Base-by-base conservation (phyloP, 1,139 yeast species). In the Kodamaea plutei region DNA sequence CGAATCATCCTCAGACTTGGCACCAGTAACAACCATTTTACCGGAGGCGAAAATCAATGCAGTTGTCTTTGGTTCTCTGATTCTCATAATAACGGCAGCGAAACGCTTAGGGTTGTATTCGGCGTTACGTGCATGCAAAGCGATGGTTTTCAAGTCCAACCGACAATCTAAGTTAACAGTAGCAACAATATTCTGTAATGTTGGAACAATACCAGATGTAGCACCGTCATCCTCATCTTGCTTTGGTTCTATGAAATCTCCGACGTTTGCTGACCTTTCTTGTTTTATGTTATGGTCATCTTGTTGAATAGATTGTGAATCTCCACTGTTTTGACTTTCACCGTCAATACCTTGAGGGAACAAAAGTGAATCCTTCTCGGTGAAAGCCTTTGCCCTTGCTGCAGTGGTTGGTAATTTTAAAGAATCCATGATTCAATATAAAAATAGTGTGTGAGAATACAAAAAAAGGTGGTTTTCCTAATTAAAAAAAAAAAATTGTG, bases 11-110 rank as follows among this genome's bases (percentile, higher is more conserved):
- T 91, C 98, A 23, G 95, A 84, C 58, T 91, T 91, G 18, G 98
- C 99, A 74, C 99, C 99, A 21, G 98, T 91, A 16, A 91, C 99
- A 47, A 91, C 99, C 99, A 91, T 91, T 59, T 91, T 91, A 52
- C 99, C 99, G 5, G 96, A 87, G 2, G 98, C 99, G 61, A 91
- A 93, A 47, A 91, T 93, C 52, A 91, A 73, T 0, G 98, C 98
- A 2, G 99, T 91, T 1, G 98, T 93, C 58, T 91, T 91, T 15
- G 99, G 99, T 57, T 91, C 98, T 62, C 99, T 78, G 48, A 91
- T 91, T 73, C 99, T 85, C 99, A 91, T 93, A 48, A 91, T 91
- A 33, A 91, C 99, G 35, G 99, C 99, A 10, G 99, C 99, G 67
- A 91, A 91, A 69, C 99, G 95, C 64, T 79, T 66, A 32, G 98